Conservation (phyloP, 2,329 filamentous ascomycete species). For the Fusarium sp. region DNA sequence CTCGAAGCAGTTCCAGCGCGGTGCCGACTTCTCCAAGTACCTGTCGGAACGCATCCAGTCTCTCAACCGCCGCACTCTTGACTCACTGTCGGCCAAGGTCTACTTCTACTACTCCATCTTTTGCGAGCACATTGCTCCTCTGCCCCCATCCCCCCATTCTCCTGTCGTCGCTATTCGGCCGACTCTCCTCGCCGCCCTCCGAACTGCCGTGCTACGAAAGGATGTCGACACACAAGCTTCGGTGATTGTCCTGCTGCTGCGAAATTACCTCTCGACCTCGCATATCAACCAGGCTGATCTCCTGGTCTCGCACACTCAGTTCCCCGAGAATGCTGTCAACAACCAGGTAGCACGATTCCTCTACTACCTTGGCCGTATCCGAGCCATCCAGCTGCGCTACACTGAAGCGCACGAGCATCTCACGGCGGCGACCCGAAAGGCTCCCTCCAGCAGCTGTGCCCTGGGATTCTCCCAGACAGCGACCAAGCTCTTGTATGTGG, state of each 20-base stretch:
- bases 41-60: slow-evolving; percentile 87
- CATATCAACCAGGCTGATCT: slow-evolving; percentile 98
- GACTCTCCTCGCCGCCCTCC: slow-evolving; percentile 85
- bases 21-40: slow-evolving; percentile 85
- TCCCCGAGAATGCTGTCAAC: slow-evolving; percentile 93
- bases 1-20: slow-evolving; percentile 81
- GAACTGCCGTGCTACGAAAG: slow-evolving; percentile 96
- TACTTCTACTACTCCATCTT: slow-evolving; percentile 99
- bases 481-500: slow-evolving; percentile 95
- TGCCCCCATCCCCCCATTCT: slow-evolving; percentile 89
- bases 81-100: slow-evolving; percentile 92
- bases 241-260: slow-evolving; percentile 92
- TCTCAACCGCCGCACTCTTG: slow-evolving; percentile 92
- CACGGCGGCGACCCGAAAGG: slow-evolving; percentile 93
- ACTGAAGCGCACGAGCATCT: slow-evolving; percentile 97
- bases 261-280: slow-evolving; percentile 95
- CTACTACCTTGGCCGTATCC: slow-evolving; percentile 96
- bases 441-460: slow-evolving; percentile 88
- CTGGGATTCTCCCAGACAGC: slow-evolving; percentile 96
- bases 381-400: slow-evolving; percentile 95
- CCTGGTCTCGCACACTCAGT: slow-evolving; percentile 94
- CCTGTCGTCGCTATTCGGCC: slow-evolving; percentile 89
- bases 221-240: slow-evolving; percentile 97
- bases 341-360: slow-evolving; percentile 98
- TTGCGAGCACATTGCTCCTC: slow-evolving; percentile 88